These are phyloP conservation scores for Puccinellia tenuiflora DNA, from an alignment of 176 grass and related monocot species.

Conservation along the genomic window DNA sequence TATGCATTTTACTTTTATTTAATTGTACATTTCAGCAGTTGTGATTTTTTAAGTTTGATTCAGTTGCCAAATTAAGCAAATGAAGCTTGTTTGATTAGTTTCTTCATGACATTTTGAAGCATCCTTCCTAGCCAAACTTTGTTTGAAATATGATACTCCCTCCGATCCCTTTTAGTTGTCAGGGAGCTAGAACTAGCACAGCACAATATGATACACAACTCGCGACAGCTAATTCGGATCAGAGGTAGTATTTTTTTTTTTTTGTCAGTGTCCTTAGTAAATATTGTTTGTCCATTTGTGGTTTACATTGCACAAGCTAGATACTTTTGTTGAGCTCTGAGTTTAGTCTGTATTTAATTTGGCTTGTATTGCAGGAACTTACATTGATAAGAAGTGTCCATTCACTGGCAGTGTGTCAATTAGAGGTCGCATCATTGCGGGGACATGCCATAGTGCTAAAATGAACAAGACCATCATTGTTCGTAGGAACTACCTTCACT, in stretches of 20 bases:
- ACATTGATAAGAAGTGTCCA: conserved; percentile 28
- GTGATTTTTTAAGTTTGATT: neutral
- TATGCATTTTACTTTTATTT: neutral
- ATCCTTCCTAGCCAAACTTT: neutral
- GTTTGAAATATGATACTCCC: neutral
- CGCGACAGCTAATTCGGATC: too few relatives aligned
- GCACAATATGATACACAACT: too few relatives aligned
- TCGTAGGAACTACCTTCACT: conserved; percentile 26
- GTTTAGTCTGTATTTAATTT: neutral
- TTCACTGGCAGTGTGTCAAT: conserved; percentile 5
- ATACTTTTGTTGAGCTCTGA: neutral
- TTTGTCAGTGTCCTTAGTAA: neutral
- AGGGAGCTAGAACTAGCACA: too few relatives aligned
- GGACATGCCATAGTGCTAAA: conserved; percentile 19
- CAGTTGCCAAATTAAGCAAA: neutral
- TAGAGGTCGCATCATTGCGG: conserved; percentile 8
- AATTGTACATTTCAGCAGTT: neutral
- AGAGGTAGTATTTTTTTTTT: too few relatives aligned
- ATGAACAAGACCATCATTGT: conserved; percentile 23
- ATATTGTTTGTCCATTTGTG: neutral
- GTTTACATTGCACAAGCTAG: neutral
- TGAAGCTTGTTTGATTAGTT: neutral
- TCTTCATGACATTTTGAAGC: neutral
- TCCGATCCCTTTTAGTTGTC: too few relatives aligned
- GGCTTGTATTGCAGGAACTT: conserved; percentile 4